Percentiles rank a stretch among this genome's conserved stretches.
Conservation (phyloP, 495 filamentous ascomycete genomes). For the Thozetella sp. region DNA sequence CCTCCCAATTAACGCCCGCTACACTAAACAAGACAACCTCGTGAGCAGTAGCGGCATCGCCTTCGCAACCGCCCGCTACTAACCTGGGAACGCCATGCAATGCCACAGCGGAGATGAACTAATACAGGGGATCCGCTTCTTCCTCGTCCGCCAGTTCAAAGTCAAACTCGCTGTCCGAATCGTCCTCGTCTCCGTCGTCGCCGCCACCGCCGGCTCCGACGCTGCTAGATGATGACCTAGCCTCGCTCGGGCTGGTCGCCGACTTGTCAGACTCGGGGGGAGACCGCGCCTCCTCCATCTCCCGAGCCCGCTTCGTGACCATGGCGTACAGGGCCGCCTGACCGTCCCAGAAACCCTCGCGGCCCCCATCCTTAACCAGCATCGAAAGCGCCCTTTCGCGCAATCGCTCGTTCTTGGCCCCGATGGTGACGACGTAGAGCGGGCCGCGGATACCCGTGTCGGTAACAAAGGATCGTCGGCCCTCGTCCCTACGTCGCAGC, state of each 20-base stretch:
- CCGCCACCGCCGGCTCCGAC: too few relatives aligned
- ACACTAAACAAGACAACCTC: too few relatives aligned
- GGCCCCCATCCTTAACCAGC: background rate
- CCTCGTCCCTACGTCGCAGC: background rate
- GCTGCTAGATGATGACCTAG: too few relatives aligned
- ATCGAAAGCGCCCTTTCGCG: slow-evolving; percentile 6
- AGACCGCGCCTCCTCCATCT: background rate
- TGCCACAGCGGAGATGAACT: too few relatives aligned
- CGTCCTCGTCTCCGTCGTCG: background rate
- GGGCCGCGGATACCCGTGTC: slow-evolving; percentile 19
- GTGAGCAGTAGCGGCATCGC: too few relatives aligned
- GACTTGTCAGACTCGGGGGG: too few relatives aligned
- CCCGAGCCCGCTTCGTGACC: background rate
- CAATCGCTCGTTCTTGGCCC: background rate
- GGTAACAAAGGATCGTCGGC: slow-evolving; percentile 2
- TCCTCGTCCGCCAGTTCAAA: background rate
- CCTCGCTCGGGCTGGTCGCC: too few relatives aligned
- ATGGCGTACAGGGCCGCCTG: background rate
- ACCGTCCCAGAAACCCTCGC: slow-evolving; percentile 37
- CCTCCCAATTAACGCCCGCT: too few relatives aligned
- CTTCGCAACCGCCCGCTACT: too few relatives aligned
- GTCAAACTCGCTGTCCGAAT: background rate
- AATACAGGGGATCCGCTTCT: background rate
- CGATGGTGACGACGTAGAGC: slow-evolving; percentile 14
- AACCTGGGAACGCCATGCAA: background rate